Evolutionary conservation across 768 basidiomycete genomes (phyloP).

Genomic region (Kwoniella dendrophila): DNA sequence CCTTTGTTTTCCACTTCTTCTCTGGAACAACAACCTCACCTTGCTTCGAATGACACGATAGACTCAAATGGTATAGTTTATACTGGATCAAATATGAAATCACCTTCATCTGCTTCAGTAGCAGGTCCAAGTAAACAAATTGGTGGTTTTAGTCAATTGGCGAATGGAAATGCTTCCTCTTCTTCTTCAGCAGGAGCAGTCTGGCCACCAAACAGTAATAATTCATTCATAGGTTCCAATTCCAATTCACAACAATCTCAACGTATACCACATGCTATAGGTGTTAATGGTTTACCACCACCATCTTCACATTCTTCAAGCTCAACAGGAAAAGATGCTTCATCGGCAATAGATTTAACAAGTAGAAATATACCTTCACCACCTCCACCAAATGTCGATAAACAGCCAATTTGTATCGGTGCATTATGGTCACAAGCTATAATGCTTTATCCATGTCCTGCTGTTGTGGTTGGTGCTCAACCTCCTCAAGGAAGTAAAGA

Average conservation of each 20-base stretch:
- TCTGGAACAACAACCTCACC: conserved; percentile 2
- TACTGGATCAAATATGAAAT: conserved; percentile 14
- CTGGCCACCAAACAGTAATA: conserved; percentile 10
- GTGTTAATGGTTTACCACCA: background rate
- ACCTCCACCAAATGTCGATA: conserved; percentile 28
- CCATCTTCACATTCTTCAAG: no score
- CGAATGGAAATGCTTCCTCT: background rate
- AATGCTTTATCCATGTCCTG: conserved; percentile 46
- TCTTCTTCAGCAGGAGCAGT: conserved; percentile 7
- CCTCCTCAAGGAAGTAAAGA: conserved; percentile 25
- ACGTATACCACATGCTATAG: background rate
- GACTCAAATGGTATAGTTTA: conserved; percentile 5
- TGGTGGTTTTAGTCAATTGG: conserved; percentile 10
- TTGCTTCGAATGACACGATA: background rate
- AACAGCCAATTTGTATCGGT: conserved; percentile 46
- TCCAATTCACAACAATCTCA: background rate
- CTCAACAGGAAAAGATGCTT: conserved; percentile 4
- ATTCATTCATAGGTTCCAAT: background rate
- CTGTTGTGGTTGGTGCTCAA: conserved; percentile 35
- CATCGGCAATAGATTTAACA: conserved; percentile 27
- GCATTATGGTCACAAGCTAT: conserved; percentile 32
- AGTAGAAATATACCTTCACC: conserved; percentile 20
- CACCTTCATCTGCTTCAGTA: background rate
- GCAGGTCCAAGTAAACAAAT: conserved; percentile 11
- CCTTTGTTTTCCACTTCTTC: background rate